Percentiles rank a stretch among this genome's conserved stretches.
Evolutionary conservation across 331 rosid species (phyloP).

Genomic region (Malus hybrid): DNA sequence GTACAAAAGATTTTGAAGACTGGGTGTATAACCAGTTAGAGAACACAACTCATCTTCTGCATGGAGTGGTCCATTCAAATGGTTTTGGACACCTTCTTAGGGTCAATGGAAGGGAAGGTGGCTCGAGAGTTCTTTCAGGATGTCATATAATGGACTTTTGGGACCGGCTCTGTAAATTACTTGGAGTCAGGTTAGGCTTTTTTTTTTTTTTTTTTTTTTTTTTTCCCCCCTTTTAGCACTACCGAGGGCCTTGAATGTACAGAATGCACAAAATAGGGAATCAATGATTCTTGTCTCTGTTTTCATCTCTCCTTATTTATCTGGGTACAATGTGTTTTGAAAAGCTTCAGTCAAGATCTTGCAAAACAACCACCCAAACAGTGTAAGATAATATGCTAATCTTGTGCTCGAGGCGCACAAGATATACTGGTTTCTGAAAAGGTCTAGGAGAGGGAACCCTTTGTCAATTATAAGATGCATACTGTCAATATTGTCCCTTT

Average conservation of each 20-base stretch:
- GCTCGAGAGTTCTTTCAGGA: constrained; percentile 80
- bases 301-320: no score
- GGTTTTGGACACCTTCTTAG: constrained; percentile 98
- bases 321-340: no score
- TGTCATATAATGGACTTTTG: constrained; percentile 88
- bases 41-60: constrained; percentile 82
- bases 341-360: no score
- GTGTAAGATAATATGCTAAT: no score
- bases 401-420: no score
- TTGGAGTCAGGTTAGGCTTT: constrained; percentile 70
- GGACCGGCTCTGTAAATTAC: constrained; percentile 84
- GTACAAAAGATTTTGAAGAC: constrained; percentile 79
- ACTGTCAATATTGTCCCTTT: not conserved
- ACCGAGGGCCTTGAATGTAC: no score
- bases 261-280: no score
- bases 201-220: not conserved
- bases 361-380: no score
- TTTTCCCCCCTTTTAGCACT: no score
- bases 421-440: no score
- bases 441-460: no score
- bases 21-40: constrained; percentile 91
- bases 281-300: no score
- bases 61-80: constrained; percentile 90
- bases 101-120: constrained; percentile 97
- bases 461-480: not conserved